A percentile compares a stretch with the other conserved stretches of the same genome.
phyloP scores from a whole-genome alignment of 2,329 filamentous ascomycete species.

The Beauveria brongniartii region DNA sequence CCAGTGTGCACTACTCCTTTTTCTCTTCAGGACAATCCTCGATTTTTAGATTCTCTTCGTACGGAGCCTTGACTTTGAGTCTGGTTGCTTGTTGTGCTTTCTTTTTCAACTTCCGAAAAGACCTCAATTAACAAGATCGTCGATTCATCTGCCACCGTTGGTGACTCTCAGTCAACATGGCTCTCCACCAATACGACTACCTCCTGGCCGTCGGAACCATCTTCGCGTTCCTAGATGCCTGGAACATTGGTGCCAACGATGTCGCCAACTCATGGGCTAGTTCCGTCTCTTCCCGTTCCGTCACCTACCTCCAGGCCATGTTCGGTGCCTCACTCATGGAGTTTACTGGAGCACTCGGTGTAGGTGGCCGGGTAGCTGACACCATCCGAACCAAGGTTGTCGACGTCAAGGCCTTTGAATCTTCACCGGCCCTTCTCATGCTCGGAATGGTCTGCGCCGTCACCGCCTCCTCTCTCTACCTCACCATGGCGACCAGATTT shows the following conservation, averaged over 20 bases:
- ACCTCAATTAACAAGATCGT: not conserved
- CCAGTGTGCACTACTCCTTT: not conserved
- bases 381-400: constrained; percentile 56
- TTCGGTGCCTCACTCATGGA: constrained; percentile 50
- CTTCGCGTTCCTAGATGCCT: constrained; percentile 59
- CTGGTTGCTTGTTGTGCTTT: not conserved
- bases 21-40: not conserved
- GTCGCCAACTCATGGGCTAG: constrained; percentile 73
- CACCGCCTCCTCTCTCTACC: constrained; percentile 43
- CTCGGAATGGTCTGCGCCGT: constrained; percentile 50
- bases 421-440: constrained; percentile 45
- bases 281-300: constrained; percentile 60
- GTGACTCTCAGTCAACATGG: not conserved
- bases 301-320: constrained; percentile 55
- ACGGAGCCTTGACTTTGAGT: not conserved
- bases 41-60: no score
- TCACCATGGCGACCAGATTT: constrained; percentile 46
- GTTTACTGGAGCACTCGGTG: constrained; percentile 51
- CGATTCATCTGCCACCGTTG: not conserved
- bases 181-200: constrained; percentile 50
- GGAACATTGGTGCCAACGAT: constrained; percentile 56
- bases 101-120: not conserved
- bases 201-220: constrained; percentile 56
- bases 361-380: constrained; percentile 52
- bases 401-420: constrained; percentile 36